Conservation (phyloP, 1,284 basidiomycete species). For the Microbotryum violaceum region DNA sequence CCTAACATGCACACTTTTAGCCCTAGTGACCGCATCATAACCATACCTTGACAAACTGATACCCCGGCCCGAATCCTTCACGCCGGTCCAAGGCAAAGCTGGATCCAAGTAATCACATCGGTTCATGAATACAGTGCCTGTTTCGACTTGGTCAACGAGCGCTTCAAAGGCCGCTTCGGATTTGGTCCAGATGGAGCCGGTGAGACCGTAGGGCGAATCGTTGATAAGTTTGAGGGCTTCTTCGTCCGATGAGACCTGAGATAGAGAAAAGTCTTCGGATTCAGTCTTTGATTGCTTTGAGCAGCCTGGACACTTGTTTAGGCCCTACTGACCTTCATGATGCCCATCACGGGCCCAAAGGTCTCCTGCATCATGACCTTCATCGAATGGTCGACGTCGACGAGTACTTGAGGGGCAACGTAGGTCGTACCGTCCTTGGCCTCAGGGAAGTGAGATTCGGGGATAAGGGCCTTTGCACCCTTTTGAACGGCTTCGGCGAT, state of each 20-base stretch:
- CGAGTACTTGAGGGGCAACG: conserved; percentile 79
- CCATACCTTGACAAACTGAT: conserved; percentile 82
- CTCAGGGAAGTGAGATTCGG: conserved; percentile 58
- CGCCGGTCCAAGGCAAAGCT: conserved; percentile 84
- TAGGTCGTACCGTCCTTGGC: conserved; percentile 68
- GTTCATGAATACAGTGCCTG: conserved; percentile 89
- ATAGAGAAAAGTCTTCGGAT: neutral
- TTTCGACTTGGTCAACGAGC: conserved; percentile 66
- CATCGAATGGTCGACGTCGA: conserved; percentile 86
- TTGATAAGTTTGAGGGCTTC: conserved; percentile 88
- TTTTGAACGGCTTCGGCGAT: conserved; percentile 67
- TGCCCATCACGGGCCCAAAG: conserved; percentile 74
- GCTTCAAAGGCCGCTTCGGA: conserved; percentile 57
- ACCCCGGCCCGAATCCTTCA: conserved; percentile 85
- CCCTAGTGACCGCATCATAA: conserved; percentile 67
- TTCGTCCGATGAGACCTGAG: conserved; percentile 64
- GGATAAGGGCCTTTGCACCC: conserved; percentile 70
- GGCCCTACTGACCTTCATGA: conserved; percentile 60
- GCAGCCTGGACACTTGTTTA: neutral
- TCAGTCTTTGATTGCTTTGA: neutral
- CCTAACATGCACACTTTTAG: conserved; percentile 59
- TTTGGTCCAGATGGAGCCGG: conserved; percentile 87
- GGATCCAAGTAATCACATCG: conserved; percentile 76
- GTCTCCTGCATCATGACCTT: conserved; percentile 72
- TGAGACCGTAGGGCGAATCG: conserved; percentile 89